Evolutionary conservation across 768 basidiomycete genomes (phyloP).

Genomic region (Lactarius indigo): DNA sequence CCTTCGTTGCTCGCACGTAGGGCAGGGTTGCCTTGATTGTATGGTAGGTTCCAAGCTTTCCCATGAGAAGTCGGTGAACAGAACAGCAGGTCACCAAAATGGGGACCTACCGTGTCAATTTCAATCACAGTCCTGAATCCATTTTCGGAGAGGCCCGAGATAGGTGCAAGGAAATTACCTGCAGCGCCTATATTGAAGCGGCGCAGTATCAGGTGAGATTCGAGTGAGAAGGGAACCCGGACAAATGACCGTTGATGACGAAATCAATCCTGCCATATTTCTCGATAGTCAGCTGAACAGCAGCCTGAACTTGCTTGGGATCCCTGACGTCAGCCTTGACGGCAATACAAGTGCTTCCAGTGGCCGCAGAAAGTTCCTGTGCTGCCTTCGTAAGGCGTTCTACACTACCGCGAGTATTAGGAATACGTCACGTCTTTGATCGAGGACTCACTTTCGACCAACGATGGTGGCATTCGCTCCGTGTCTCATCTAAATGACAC

Average conservation of each 20-base stretch:
- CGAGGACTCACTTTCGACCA: constrained; percentile 69
- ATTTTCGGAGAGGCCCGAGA: constrained; percentile 79
- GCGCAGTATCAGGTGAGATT: neutral
- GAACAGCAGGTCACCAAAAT: neutral
- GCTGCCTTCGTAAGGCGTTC: constrained; percentile 70
- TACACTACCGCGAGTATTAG: constrained; percentile 42
- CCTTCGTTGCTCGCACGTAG: constrained; percentile 65
- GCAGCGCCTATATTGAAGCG: constrained; percentile 64
- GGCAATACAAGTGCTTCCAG: constrained; percentile 69
- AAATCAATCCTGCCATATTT: constrained; percentile 88
- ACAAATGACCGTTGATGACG: constrained; percentile 78
- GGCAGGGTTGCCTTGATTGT: constrained; percentile 89
- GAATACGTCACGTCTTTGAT: constrained; percentile 10
- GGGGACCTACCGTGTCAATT: constrained; percentile 74
- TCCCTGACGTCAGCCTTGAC: constrained; percentile 81
- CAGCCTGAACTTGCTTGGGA: constrained; percentile 64
- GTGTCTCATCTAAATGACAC: constrained; percentile 61
- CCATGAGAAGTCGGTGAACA: constrained; percentile 4
- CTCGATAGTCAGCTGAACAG: constrained; percentile 70
- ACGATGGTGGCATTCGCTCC: constrained; percentile 81
- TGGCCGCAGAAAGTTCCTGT: constrained; percentile 61
- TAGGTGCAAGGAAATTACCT: constrained; percentile 92
- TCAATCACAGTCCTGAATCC: constrained; percentile 91
- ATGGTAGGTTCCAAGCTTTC: constrained; percentile 85
- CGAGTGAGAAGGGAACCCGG: neutral